Conservation (phyloP, 257 asterid genomes). For the Solanum arcanum region DNA sequence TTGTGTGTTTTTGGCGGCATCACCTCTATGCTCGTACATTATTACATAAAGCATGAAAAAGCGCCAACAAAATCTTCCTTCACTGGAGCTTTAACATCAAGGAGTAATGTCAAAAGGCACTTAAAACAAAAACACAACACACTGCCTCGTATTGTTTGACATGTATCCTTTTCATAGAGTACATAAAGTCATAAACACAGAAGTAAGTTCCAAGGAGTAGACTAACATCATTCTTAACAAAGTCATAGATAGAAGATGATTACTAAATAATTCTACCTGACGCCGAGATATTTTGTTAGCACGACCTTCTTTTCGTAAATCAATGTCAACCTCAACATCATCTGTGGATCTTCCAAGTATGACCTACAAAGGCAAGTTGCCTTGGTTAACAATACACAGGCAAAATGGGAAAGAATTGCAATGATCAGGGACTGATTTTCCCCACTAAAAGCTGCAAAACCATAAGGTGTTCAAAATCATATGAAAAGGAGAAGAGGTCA, state of each 20-base stretch:
- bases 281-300: conserved; percentile 95
- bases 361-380: conserved; percentile 36
- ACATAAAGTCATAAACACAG: background rate
- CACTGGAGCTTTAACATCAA: background rate
- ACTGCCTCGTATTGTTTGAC: background rate
- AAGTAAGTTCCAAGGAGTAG: background rate
- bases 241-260: background rate
- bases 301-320: conserved; percentile 82
- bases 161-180: background rate
- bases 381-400: background rate
- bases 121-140: background rate
- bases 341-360: conserved; percentile 94
- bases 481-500: background rate
- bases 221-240: background rate
- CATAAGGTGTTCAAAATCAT: background rate
- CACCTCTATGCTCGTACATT: background rate
- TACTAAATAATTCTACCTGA: conserved; percentile 42
- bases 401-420: background rate
- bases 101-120: background rate
- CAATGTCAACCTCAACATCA: conserved; percentile 80
- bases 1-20: background rate
- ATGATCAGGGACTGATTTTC: background rate
- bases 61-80: background rate
- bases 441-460: background rate
- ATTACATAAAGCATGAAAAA: background rate